A percentile compares a stretch with the other conserved stretches of the same genome.
phyloP scores from a whole-genome alignment of 345 rosid genomes.

The Eucalyptus tenuipes region DNA sequence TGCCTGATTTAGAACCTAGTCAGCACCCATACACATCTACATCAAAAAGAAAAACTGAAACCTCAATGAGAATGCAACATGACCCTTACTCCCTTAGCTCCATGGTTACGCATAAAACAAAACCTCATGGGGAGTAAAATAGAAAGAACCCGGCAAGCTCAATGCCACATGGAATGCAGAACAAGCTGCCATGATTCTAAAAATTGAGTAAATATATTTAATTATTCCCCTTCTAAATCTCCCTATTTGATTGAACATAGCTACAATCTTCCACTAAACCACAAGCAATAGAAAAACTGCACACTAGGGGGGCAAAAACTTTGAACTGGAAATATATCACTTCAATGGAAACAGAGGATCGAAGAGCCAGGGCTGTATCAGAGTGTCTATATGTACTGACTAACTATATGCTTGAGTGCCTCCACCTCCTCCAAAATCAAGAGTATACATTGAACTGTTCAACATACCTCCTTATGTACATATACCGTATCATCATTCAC shows the following conservation, averaged over 20 bases:
- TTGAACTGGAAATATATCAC: not conserved
- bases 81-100: not conserved
- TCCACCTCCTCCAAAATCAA: not conserved
- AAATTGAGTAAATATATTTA: not conserved
- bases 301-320: not conserved
- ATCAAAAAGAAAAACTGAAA: not conserved
- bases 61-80: not conserved
- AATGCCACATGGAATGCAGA: not conserved
- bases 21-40: not conserved
- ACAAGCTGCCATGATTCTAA: not conserved
- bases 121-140: not conserved
- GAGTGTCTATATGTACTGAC: not conserved
- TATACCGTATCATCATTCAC: not conserved
- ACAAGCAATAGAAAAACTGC: not conserved
- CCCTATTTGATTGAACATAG: not conserved
- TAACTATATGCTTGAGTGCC: not conserved
- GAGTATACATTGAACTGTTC: not conserved
- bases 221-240: not conserved
- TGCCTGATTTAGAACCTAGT: not conserved
- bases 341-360: not conserved
- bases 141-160: not conserved
- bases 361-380: not conserved
- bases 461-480: not conserved
- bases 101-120: not conserved
- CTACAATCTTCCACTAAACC: not conserved